Base-by-base conservation (phyloP, 2,329 filamentous ascomycete genomes). In the Zymoseptoria ardabiliae region DNA sequence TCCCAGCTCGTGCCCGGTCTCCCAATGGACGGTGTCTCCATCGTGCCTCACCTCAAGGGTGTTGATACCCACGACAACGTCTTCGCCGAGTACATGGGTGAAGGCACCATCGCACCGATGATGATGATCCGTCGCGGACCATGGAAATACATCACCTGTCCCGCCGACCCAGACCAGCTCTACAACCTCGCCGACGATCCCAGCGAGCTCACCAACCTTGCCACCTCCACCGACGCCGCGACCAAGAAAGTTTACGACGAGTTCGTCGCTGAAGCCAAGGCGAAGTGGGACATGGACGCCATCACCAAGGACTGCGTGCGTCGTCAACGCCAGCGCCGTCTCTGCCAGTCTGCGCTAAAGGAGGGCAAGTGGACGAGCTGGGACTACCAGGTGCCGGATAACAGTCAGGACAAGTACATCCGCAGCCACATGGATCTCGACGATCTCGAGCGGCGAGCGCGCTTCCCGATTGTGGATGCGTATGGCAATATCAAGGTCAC, bases 71-170 rank as follows among this genome's bases (percentile, higher is more conserved):
- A 88, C 61, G 91, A 97, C 73, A 94, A 89, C 10, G 91, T 94
- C n/a, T 88, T 93, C 68, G 91, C 91, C 61, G 92, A 97, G 77
- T 97, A 97, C 77, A 96, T 93, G 70, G 92, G 91, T 54, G 92
- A 97, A 76, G 92, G 92, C 53, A 96, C 92, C 1, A 81, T 96
- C 58, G 86, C 89, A 4, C 92, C 92, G 1, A 83, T 95, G 58
- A 90, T 96, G 81, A 97, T 97, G 92, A 97, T 97, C 71, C 86
- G 89, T 59, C 87, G 91, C 57, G 90, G 90, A 8, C 81, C 83
- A 53, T 97, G 90, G 90, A 97, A 97, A 79, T 96, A 91, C 74
- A 85, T 94, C 64, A 91, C 84, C 63, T 96, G 91, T 69, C 86
- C 91, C 6, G 87, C 86, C 21, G 92, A 97, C 71, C 86, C 88